phyloP scores from a whole-genome alignment of 2,329 filamentous ascomycete species.

The Didymella sp. region DNA sequence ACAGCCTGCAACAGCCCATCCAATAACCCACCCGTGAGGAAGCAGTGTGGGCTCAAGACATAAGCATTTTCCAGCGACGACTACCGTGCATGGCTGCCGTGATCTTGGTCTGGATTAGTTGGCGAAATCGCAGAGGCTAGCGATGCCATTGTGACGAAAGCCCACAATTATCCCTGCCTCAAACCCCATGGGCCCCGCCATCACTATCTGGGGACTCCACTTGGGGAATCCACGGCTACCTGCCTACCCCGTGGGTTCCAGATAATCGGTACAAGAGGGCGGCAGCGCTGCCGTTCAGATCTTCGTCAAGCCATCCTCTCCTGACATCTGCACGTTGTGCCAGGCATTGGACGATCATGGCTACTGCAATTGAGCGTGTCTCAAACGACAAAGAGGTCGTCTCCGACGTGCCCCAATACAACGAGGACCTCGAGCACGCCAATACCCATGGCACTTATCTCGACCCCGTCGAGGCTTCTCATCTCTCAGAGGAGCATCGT shows the following conservation, averaged over 20 bases:
- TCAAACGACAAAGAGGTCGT: slow-evolving; percentile 10
- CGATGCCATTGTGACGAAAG: slow-evolving; percentile 19
- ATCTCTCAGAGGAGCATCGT: slow-evolving; percentile 54
- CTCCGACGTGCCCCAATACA: slow-evolving; percentile 16
- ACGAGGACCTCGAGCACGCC: slow-evolving; percentile 35
- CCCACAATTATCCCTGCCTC: slow-evolving; percentile 16
- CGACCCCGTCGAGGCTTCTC: slow-evolving; percentile 35
- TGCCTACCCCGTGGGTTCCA: slow-evolving; percentile 13
- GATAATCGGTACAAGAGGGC: slow-evolving; percentile 22
- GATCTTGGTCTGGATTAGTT: slow-evolving; percentile 4
- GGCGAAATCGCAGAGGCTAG: slow-evolving; percentile 16
- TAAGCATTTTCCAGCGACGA: slow-evolving; percentile 5
- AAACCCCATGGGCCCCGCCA: slow-evolving; percentile 20
- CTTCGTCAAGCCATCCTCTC: slow-evolving; percentile 6
- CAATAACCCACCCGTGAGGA: slow-evolving; percentile 8
- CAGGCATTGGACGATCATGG: slow-evolving; percentile 8
- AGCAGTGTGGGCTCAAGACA: slow-evolving; percentile 16
- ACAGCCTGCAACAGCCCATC: slow-evolving; percentile 8
- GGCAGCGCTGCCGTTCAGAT: slow-evolving; percentile 1
- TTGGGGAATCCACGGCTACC: slow-evolving; percentile 10
- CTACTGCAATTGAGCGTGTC: slow-evolving; percentile 7
- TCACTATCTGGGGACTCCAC: slow-evolving; percentile 30
- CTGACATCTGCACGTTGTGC: slow-evolving; percentile 4
- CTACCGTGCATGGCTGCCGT: slow-evolving; percentile 22
- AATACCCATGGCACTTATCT: slow-evolving; percentile 41